Percentiles rank a stretch among this genome's conserved stretches.
phyloP scores from a whole-genome alignment of 257 asterid genomes.

The Gentiana straminea region DNA sequence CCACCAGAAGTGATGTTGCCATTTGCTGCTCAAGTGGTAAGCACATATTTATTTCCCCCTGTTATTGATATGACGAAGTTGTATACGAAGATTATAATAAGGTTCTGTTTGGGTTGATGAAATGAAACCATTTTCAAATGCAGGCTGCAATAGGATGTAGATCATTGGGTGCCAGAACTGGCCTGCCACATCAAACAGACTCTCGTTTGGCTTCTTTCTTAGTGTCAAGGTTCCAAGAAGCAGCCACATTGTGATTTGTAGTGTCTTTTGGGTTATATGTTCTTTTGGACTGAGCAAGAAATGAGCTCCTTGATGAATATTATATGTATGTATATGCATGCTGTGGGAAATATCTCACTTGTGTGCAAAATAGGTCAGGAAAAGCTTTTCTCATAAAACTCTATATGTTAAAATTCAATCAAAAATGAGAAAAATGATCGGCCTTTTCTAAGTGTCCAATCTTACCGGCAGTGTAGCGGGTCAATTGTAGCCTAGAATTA shows the following conservation, averaged over 20 bases:
- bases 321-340: too few species aligned
- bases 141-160: slow-evolving; percentile 89
- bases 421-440: too few species aligned
- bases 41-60: slow-evolving; percentile 11
- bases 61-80: not conserved
- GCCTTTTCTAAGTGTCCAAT: too few species aligned
- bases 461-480: too few species aligned
- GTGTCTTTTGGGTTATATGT: too few species aligned
- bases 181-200: slow-evolving; percentile 61
- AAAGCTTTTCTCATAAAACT: too few species aligned
- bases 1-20: slow-evolving; percentile 76
- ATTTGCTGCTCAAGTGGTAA: slow-evolving; percentile 97
- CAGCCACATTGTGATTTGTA: slow-evolving; percentile 7
- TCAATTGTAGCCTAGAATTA: too few species aligned
- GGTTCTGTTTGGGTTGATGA: slow-evolving; percentile 6
- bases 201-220: slow-evolving; percentile 68
- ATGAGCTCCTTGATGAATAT: too few species aligned
- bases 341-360: too few species aligned
- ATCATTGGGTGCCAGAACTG: slow-evolving; percentile 83
- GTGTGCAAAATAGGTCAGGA: too few species aligned
- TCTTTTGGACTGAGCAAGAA: too few species aligned
- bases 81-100: not conserved
- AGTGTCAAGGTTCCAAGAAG: slow-evolving; percentile 42
- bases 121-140: not conserved
- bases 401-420: too few species aligned